phyloP scores from a whole-genome alignment of 2,329 filamentous ascomycete genomes.

The Talaromyces piceae region DNA sequence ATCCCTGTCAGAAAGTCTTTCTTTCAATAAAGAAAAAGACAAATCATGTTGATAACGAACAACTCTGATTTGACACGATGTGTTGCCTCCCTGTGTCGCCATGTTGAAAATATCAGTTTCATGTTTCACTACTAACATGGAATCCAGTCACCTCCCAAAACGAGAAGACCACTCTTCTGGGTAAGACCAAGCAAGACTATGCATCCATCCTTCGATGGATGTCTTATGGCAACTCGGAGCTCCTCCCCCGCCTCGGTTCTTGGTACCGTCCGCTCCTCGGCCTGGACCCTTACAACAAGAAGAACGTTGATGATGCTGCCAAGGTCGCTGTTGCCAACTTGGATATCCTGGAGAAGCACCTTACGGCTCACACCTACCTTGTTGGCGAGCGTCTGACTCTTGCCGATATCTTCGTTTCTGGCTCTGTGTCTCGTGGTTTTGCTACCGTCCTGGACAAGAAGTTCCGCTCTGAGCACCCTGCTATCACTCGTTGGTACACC shows the following conservation, averaged over 20 bases:
- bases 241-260: slow-evolving; percentile 63
- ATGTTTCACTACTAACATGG: slow-evolving; percentile 12
- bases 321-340: slow-evolving; percentile 63
- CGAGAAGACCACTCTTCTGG: slow-evolving; percentile 98
- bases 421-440: slow-evolving; percentile 79
- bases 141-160: slow-evolving; percentile 90
- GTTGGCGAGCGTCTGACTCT: slow-evolving; percentile 96
- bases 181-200: slow-evolving; percentile 99
- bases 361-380: slow-evolving; percentile 89
- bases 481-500: slow-evolving; percentile 87
- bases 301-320: slow-evolving; percentile 74
- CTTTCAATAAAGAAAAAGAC: background rate
- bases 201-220: slow-evolving; percentile 97
- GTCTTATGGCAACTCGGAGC: slow-evolving; percentile 89
- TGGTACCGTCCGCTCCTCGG: slow-evolving; percentile 88
- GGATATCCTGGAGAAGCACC: slow-evolving; percentile 73
- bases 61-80: slow-evolving; percentile 52
- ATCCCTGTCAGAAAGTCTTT: slow-evolving; percentile 87
- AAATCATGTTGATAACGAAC: slow-evolving; percentile 67
- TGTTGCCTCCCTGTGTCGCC: background rate
- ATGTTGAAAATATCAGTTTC: slow-evolving; percentile 14
- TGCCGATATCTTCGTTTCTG: slow-evolving; percentile 79
- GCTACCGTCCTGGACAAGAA: slow-evolving; percentile 89
- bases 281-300: slow-evolving; percentile 90
- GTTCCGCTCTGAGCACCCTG: slow-evolving; percentile 77